Evolutionary conservation across 768 basidiomycete genomes (phyloP).

Genomic region (Boletus rubescentipes): DNA sequence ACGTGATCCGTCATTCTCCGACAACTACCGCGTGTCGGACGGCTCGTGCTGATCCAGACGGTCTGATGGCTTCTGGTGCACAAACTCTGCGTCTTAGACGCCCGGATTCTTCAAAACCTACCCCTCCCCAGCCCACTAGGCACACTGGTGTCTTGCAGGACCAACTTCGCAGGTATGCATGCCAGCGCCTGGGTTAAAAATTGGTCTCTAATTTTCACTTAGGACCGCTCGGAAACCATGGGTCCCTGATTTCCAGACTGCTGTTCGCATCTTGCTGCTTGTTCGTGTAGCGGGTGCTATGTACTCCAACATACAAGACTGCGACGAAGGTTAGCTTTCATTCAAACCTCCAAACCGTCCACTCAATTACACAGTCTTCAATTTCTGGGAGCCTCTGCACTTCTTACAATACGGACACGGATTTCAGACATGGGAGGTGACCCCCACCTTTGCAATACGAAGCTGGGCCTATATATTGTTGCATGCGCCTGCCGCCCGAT

Average conservation of each 20-base stretch:
- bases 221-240: conserved; percentile 78
- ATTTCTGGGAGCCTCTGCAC: conserved; percentile 99
- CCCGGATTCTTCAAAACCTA: conserved; percentile 32
- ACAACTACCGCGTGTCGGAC: background rate
- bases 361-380: conserved; percentile 68
- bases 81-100: conserved; percentile 54
- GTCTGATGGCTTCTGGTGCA: conserved; percentile 43
- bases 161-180: conserved; percentile 65
- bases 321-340: conserved; percentile 80
- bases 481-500: conserved; percentile 65
- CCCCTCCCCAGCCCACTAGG: conserved; percentile 34
- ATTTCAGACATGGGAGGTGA: conserved; percentile 98
- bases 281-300: conserved; percentile 83
- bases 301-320: conserved; percentile 94
- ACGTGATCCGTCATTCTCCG: conserved; percentile 8
- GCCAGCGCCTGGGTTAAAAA: background rate
- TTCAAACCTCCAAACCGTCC: background rate
- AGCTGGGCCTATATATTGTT: conserved; percentile 93
- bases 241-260: conserved; percentile 81
- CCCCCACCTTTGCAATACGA: conserved; percentile 86
- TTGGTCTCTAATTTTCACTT: conserved; percentile 6
- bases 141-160: conserved; percentile 79
- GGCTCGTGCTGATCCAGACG: conserved; percentile 13
- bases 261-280: conserved; percentile 79
- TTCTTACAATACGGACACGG: conserved; percentile 82